Conservation (phyloP, 148 eudicot genomes). For the Rhododendron griersonianum region DNA sequence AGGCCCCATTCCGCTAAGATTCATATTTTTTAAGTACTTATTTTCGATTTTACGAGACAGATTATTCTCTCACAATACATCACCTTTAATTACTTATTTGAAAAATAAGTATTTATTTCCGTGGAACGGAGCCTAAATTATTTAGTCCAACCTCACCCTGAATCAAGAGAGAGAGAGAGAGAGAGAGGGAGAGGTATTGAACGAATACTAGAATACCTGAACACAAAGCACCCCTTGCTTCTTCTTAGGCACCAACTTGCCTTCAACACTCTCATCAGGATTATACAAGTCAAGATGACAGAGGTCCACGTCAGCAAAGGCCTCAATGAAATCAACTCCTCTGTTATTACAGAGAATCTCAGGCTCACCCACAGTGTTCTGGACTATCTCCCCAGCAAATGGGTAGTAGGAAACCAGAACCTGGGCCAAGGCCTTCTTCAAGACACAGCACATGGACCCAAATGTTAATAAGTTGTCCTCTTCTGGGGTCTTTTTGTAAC, state of each 20-base stretch:
- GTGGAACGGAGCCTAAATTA: too few relatives aligned
- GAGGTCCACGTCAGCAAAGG: slow-evolving; percentile 41
- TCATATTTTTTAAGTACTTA: too few relatives aligned
- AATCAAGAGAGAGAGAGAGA: background rate
- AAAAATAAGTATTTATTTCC: too few relatives aligned
- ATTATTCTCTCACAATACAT: too few relatives aligned
- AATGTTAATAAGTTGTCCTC: background rate
- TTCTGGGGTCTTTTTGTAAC: slow-evolving; percentile 1
- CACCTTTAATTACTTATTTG: too few relatives aligned
- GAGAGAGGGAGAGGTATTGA: background rate
- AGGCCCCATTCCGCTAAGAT: too few relatives aligned
- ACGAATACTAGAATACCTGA: slow-evolving; percentile 36
- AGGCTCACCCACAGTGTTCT: slow-evolving; percentile 52
- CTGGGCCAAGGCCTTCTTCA: slow-evolving; percentile 6
- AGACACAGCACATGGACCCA: background rate
- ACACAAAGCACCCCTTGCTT: slow-evolving; percentile 49
- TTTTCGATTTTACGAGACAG: too few relatives aligned
- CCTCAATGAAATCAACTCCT: slow-evolving; percentile 62
- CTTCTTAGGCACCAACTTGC: slow-evolving; percentile 54
- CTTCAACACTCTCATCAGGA: slow-evolving; percentile 48
- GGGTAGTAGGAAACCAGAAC: slow-evolving; percentile 1
- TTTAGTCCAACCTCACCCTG: too few relatives aligned
- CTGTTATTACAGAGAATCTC: slow-evolving; percentile 69
- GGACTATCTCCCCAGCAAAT: slow-evolving; percentile 47
- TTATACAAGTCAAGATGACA: slow-evolving; percentile 42